These are phyloP conservation scores for Kregervanrija fluxuum DNA, from an alignment of 805 yeast genomes.

Conservation along the genomic window DNA sequence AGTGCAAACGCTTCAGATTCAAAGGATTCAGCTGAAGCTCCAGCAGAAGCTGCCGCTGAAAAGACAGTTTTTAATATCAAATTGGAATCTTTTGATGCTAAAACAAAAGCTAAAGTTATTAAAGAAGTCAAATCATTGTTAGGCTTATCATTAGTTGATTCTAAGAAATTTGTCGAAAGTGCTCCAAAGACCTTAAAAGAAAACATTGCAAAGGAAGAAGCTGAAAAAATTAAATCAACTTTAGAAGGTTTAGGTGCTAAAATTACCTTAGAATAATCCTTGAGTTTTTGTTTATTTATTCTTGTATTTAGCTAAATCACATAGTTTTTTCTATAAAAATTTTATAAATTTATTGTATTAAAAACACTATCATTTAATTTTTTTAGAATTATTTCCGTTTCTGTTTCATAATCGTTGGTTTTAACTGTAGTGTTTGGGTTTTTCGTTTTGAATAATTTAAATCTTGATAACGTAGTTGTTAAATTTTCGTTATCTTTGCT, in stretches of 20 bases:
- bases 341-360: not conserved
- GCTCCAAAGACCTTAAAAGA: conserved; percentile 97
- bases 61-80: conserved; percentile 89
- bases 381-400: conserved; percentile 4
- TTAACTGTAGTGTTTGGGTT: too few relatives aligned
- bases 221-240: conserved; percentile 89
- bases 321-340: not conserved
- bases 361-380: not conserved
- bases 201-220: conserved; percentile 92
- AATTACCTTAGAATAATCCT: conserved; percentile 73
- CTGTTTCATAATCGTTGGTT: not conserved
- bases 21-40: conserved; percentile 66
- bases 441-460: too few relatives aligned
- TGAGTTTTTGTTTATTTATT: not conserved
- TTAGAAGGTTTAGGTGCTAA: conserved; percentile 95
- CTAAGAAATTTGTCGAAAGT: conserved; percentile 94
- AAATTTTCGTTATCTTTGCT: too few relatives aligned
- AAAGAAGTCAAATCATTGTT: conserved; percentile 91
- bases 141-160: conserved; percentile 90
- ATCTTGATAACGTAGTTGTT: too few relatives aligned
- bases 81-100: conserved; percentile 89
- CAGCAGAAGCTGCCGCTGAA: conserved; percentile 77
- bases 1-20: conserved; percentile 61
- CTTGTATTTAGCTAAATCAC: not conserved
- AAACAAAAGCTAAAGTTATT: conserved; percentile 93